Conservation (phyloP, 2,329 filamentous ascomycete species). For the Lecanicillium sp. region DNA sequence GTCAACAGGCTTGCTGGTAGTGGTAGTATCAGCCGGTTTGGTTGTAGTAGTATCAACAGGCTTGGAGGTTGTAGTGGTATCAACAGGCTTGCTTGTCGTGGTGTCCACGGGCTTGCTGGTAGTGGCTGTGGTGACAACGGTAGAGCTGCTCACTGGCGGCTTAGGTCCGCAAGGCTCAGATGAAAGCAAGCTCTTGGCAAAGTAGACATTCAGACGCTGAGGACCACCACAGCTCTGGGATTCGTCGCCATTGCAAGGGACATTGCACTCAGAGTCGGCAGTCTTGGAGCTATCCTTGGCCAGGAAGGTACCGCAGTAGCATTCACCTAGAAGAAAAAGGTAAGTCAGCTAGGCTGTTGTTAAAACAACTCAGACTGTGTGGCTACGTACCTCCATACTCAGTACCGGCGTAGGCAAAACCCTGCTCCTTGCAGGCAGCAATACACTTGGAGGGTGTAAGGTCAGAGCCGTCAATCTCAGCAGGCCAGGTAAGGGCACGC, state of each 20-base stretch:
- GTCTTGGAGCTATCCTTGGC: slow-evolving; percentile 34
- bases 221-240: slow-evolving; percentile 25
- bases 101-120: neutral
- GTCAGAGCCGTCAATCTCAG: slow-evolving; percentile 21
- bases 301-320: slow-evolving; percentile 44
- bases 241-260: slow-evolving; percentile 23
- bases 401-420: slow-evolving; percentile 39
- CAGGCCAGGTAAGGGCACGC: slow-evolving; percentile 35
- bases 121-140: neutral
- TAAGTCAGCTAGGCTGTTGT: too few relatives aligned
- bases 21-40: neutral
- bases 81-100: neutral
- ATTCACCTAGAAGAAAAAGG: too few relatives aligned
- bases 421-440: slow-evolving; percentile 30
- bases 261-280: slow-evolving; percentile 21
- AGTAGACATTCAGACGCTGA: slow-evolving; percentile 21
- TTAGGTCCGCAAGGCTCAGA: slow-evolving; percentile 3
- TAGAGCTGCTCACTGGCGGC: neutral
- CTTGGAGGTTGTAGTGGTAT: neutral
- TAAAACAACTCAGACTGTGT: slow-evolving; percentile 16
- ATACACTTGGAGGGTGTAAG: slow-evolving; percentile 36
- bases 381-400: slow-evolving; percentile 38
- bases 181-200: slow-evolving; percentile 4
- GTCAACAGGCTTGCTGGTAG: neutral
- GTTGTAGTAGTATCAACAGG: neutral